These are phyloP conservation scores for Aureobasidium sp. DNA, from an alignment of 2,329 filamentous ascomycete genomes.

Conservation along the genomic window DNA sequence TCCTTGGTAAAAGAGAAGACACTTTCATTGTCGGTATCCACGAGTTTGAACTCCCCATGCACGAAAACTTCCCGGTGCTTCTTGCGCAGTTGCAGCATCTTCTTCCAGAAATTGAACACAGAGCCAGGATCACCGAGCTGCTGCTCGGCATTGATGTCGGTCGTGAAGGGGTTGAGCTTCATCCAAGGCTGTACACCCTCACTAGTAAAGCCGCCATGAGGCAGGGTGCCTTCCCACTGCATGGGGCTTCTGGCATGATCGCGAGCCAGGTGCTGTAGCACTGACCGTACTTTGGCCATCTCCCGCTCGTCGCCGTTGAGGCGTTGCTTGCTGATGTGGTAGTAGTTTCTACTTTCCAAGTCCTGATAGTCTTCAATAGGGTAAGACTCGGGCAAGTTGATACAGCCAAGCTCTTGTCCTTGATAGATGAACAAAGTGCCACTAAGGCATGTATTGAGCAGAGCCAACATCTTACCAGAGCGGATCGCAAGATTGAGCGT, in stretches of 20 bases:
- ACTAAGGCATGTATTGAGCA: slow-evolving; percentile 18
- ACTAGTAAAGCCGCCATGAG: slow-evolving; percentile 57
- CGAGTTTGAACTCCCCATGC: slow-evolving; percentile 21
- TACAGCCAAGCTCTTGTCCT: slow-evolving; percentile 60
- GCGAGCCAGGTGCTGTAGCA: slow-evolving; percentile 49
- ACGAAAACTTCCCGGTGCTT: slow-evolving; percentile 22
- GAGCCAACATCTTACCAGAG: slow-evolving; percentile 49
- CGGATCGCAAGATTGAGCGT: slow-evolving; percentile 16
- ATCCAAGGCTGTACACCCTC: slow-evolving; percentile 57
- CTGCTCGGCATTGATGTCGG: slow-evolving; percentile 51
- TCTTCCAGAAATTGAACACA: slow-evolving; percentile 54
- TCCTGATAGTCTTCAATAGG: slow-evolving; percentile 42
- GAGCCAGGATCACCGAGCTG: slow-evolving; percentile 44
- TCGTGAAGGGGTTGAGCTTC: slow-evolving; percentile 56
- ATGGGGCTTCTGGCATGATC: slow-evolving; percentile 65
- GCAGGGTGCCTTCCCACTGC: slow-evolving; percentile 51
- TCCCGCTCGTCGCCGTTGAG: slow-evolving; percentile 28
- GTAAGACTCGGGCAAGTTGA: slow-evolving; percentile 50
- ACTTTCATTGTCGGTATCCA: not conserved
- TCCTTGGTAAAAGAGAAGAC: slow-evolving; percentile 14
- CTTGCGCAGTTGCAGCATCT: slow-evolving; percentile 22
- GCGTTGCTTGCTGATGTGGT: slow-evolving; percentile 38
- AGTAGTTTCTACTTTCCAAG: slow-evolving; percentile 46
- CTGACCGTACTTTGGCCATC: slow-evolving; percentile 18
- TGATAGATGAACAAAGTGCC: slow-evolving; percentile 57